Conservation (phyloP, 345 rosid species). For the Litchi chinensis region DNA sequence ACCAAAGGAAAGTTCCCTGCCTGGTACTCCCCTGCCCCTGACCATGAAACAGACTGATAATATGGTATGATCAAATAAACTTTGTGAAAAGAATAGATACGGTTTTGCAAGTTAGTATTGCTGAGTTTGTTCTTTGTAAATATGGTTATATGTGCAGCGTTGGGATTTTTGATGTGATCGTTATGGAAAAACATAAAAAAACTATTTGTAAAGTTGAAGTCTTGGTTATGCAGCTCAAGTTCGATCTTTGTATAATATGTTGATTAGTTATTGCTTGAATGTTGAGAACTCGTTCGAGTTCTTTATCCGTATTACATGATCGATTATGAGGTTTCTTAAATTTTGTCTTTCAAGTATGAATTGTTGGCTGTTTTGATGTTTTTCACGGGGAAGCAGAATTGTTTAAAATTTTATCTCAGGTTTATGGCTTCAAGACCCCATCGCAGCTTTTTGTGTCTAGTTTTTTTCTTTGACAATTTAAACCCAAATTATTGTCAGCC, state of each 20-base stretch:
- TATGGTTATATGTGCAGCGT: not conserved
- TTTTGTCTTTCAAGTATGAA: not conserved
- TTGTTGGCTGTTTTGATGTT: not conserved
- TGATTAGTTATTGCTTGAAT: not conserved
- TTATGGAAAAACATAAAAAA: not conserved
- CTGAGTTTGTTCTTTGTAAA: not conserved
- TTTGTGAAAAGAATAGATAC: not conserved
- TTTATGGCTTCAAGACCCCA: not conserved
- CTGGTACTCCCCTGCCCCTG: conserved; percentile 79
- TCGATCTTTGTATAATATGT: not conserved
- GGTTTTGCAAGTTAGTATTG: not conserved
- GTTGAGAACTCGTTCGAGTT: not conserved
- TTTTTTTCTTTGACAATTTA: too few relatives aligned
- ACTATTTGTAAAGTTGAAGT: not conserved
- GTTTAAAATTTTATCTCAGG: not conserved
- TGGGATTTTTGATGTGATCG: conserved; percentile 6
- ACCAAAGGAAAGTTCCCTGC: conserved; percentile 62
- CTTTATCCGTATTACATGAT: not conserved
- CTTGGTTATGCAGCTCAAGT: not conserved
- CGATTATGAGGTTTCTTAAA: not conserved
- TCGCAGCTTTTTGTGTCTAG: not conserved
- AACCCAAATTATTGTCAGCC: too few relatives aligned
- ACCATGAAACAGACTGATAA: conserved; percentile 68
- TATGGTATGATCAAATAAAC: not conserved
- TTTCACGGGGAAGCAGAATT: not conserved